Evolutionary conservation across 345 rosid species (phyloP).

Genomic region (Brassica carinata): DNA sequence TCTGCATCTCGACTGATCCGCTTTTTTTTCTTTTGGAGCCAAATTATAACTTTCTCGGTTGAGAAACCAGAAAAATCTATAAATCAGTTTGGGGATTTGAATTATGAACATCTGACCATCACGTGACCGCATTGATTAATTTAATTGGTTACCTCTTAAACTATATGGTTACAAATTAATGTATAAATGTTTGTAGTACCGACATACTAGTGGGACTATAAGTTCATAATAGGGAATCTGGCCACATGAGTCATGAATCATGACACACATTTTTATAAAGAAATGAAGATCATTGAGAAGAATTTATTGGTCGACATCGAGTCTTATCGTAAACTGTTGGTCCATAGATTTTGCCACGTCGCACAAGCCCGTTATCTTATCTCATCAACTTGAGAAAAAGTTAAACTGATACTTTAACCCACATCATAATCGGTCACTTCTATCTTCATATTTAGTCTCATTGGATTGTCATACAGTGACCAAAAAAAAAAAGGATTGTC

Average conservation of each 20-base stretch:
- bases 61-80: neutral
- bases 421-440: neutral
- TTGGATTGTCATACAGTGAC: neutral
- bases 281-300: constrained; percentile 13
- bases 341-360: constrained; percentile 34
- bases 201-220: neutral
- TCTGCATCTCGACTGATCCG: too few species aligned
- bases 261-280: neutral
- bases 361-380: constrained; percentile 25
- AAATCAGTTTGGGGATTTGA: neutral
- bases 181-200: neutral
- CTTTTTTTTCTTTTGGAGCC: too few species aligned
- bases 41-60: neutral
- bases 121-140: constrained; percentile 2
- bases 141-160: constrained; percentile 15
- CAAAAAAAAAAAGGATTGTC: neutral
- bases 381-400: constrained; percentile 6
- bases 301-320: neutral
- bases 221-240: neutral
- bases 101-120: neutral
- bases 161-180: constrained; percentile 14
- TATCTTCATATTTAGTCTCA: neutral
- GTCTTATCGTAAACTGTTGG: constrained; percentile 32
- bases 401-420: neutral
- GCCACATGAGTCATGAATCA: neutral